A percentile compares a stretch with the other conserved stretches of the same genome.
phyloP scores from a whole-genome alignment of 306 rosid genomes.

The Gynostemma pentaphyllum region DNA sequence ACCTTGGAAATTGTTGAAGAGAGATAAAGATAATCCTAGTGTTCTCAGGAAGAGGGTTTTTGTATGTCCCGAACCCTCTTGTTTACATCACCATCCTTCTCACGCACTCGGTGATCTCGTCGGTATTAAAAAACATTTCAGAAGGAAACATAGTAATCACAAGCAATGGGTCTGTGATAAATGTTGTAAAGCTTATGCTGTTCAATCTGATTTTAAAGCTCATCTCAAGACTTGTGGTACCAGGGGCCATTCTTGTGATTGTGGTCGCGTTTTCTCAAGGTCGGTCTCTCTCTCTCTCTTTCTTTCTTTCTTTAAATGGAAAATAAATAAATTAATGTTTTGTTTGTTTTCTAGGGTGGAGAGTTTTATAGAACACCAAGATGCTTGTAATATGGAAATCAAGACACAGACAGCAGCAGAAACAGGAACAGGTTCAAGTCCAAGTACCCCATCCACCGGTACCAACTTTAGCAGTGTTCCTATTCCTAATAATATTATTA shows the following conservation, averaged over 20 bases:
- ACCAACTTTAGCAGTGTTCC: constrained; percentile 61
- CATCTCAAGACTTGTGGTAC: constrained; percentile 99
- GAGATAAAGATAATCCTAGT: constrained; percentile 84
- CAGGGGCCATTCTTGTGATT: constrained; percentile 92
- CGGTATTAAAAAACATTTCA: constrained; percentile 89
- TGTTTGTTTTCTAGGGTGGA: constrained; percentile 54
- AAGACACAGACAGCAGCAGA: no score
- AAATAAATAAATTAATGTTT: no score
- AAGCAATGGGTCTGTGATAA: constrained; percentile 94
- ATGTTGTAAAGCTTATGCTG: constrained; percentile 88
- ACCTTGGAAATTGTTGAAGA: constrained; percentile 92
- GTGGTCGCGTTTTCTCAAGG: constrained; percentile 94
- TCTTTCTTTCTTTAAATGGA: background rate
- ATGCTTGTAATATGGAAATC: constrained; percentile 91
- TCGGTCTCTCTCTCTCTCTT: background rate
- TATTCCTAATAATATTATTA: background rate
- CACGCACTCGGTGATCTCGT: constrained; percentile 98
- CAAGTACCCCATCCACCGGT: constrained; percentile 68
- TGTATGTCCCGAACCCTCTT: constrained; percentile 90
- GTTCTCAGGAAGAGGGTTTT: constrained; percentile 77
- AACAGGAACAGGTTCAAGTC: constrained; percentile 96
- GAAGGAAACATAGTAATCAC: constrained; percentile 87
- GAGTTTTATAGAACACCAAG: constrained; percentile 98
- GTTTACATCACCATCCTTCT: constrained; percentile 91
- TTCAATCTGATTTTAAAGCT: constrained; percentile 93